Evolutionary conservation across 1,139 yeast species (phyloP), one percentile per base, ranked within the genome.

Genomic region (Starmera stellimalicola): DNA sequence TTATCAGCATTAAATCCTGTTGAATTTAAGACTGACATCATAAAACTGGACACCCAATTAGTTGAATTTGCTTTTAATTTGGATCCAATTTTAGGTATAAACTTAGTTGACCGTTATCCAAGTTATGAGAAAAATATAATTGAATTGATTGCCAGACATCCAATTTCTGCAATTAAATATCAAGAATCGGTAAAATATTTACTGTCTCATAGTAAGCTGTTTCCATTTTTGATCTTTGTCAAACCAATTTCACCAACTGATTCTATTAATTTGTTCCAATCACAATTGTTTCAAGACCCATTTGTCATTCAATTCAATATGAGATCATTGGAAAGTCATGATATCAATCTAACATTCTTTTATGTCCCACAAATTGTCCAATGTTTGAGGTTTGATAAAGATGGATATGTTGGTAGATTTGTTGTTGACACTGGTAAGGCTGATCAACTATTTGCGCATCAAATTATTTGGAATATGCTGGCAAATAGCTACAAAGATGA

Each of bases 321-420:
- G 81, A 70, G 95, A 45, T 82, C 97, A 0, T 63, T 93, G 43
- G 95, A 88, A 55, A 69, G 77, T 22, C 94, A 85, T 51, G 95
- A 87, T 52, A 88, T 84, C 29, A 82, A 83, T 49, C 62, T 83
- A 41, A 84, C 96, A 0, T 93, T 93, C 62, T 93, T 93, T 57
- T 93, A 93, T 52, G 97, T 93, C 29, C 98, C 99, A 2, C 98
- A 93, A 55, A 85, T 93, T 56, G 98, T 93, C 14, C 99, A 93
- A 58, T 72, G 84, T 39, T 67, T 93, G 43, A 71, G 97, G 45
- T 79, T 78, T 54, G 98, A 91, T 55, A 62, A 60, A 6, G 65
- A 73, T 36, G 97, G 96, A 2, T 88, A 87, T 47, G 94, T 88
- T 33, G 88, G 83, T 47, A 71, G 87, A 43, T 84, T 83, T 53